Conservation (phyloP, 139 green algal genomes). For the Klebsormidium nitens region DNA sequence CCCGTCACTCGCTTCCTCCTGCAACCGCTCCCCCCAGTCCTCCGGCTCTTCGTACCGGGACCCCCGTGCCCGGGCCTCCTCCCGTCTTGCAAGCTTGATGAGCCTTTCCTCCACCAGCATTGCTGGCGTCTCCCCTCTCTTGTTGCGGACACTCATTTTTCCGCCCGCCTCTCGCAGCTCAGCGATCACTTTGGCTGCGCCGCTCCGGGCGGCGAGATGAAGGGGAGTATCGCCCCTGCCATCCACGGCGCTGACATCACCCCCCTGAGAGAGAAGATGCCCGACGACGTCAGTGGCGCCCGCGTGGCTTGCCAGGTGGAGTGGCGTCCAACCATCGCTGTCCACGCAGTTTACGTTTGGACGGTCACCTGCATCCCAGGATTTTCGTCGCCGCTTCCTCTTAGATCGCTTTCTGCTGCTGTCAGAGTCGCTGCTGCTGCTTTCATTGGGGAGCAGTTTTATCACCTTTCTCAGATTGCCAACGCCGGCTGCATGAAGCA, state of each 20-base stretch:
- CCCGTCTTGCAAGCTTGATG: not conserved
- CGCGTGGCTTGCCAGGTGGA: conserved; percentile 2
- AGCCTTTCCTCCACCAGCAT: not conserved
- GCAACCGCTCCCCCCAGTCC: conserved; percentile 9
- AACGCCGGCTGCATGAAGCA: too few species aligned
- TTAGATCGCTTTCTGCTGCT: too few species aligned
- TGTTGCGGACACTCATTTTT: not conserved
- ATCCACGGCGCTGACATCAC: not conserved
- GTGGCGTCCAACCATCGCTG: conserved; percentile 10
- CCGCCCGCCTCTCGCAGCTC: conserved; percentile 1
- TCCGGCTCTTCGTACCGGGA: conserved; percentile 1
- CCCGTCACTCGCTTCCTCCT: not conserved
- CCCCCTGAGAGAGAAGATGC: conserved; percentile 13
- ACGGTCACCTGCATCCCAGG: too few species aligned
- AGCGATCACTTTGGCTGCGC: conserved; percentile 2
- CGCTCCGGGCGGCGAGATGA: not conserved
- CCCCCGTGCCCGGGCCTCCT: not conserved
- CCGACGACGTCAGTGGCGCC: conserved; percentile 1
- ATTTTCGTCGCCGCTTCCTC: too few species aligned
- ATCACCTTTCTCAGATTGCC: too few species aligned
- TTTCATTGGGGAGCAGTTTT: too few species aligned
- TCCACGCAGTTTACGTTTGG: conserved; percentile 21
- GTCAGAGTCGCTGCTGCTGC: too few species aligned
- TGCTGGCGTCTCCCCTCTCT: conserved; percentile 2
- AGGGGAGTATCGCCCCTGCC: conserved; percentile 1